These are phyloP conservation scores for Neopestalotiopsis sp. DNA, from an alignment of 2,329 filamentous ascomycete genomes.

Conservation along the genomic window DNA sequence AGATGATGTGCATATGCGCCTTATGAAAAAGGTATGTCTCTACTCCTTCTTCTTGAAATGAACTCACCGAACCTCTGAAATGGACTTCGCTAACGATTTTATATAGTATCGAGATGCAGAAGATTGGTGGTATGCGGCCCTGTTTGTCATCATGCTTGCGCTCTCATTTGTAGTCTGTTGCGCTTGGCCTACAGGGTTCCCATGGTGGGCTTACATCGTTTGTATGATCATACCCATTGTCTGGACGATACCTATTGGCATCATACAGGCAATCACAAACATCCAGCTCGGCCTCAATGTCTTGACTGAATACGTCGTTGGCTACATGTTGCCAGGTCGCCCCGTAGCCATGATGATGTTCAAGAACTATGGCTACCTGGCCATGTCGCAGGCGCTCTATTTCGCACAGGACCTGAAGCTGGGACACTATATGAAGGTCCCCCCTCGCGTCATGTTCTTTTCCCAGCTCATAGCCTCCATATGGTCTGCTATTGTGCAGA, in stretches of 20 bases:
- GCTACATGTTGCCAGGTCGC: conserved; percentile 74
- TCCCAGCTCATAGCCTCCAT: conserved; percentile 46
- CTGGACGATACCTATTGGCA: conserved; percentile 58
- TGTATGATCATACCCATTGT: conserved; percentile 46
- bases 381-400: conserved; percentile 49
- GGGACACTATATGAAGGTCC: conserved; percentile 59
- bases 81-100: not conserved
- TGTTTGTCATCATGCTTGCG: conserved; percentile 58
- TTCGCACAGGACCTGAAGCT: conserved; percentile 57
- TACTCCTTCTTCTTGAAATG: not conserved
- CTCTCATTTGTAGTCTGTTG: conserved; percentile 49
- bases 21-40: conserved; percentile 57
- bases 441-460: conserved; percentile 53
- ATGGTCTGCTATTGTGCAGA: conserved; percentile 44
- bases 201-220: conserved; percentile 49
- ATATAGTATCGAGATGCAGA: conserved; percentile 56
- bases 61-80: not conserved
- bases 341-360: conserved; percentile 80
- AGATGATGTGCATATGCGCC: conserved; percentile 63
- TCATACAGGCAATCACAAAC: conserved; percentile 54
- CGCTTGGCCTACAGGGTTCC: conserved; percentile 45
- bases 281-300: conserved; percentile 56
- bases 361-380: conserved; percentile 65
- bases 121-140: conserved; percentile 62
- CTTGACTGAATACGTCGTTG: conserved; percentile 74